These are phyloP conservation scores for Davidsoniella australis DNA, from an alignment of 2,329 filamentous ascomycete species.

Conservation along the genomic window DNA sequence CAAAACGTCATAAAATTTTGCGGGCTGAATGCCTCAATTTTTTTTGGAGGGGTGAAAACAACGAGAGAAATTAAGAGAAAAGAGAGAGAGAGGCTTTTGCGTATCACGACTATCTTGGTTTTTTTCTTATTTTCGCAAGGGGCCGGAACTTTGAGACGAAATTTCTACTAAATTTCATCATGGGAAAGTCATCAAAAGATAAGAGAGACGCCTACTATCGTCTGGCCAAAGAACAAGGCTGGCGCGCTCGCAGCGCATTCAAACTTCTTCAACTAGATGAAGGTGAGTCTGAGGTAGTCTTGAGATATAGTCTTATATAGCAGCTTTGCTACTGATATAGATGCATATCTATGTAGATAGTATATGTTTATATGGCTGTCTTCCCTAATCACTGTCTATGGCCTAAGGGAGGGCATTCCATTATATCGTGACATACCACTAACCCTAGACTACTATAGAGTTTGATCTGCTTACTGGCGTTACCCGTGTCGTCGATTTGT, in stretches of 20 bases:
- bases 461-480: slow-evolving; percentile 88
- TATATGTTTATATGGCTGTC: background rate
- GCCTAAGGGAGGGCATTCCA: too few relatives aligned
- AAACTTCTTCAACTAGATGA: slow-evolving; percentile 92
- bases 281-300: slow-evolving; percentile 24
- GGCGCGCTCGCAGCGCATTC: slow-evolving; percentile 90
- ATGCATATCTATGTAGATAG: background rate
- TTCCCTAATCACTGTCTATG: background rate
- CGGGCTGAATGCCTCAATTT: background rate
- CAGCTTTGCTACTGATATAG: background rate
- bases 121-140: background rate
- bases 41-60: background rate
- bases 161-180: slow-evolving; percentile 21
- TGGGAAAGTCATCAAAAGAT: slow-evolving; percentile 97
- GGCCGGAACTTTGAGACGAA: too few relatives aligned
- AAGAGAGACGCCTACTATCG: slow-evolving; percentile 97
- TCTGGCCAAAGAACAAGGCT: slow-evolving; percentile 95
- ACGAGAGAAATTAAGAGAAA: background rate
- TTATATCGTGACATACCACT: background rate
- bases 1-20: background rate
- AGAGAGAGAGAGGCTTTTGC: background rate
- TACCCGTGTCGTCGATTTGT: slow-evolving; percentile 85
- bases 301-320: background rate
- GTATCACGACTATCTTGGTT: background rate
- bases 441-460: slow-evolving; percentile 32